phyloP scores from a whole-genome alignment of 139 green algal genomes.

The Chlorella sp. region DNA sequence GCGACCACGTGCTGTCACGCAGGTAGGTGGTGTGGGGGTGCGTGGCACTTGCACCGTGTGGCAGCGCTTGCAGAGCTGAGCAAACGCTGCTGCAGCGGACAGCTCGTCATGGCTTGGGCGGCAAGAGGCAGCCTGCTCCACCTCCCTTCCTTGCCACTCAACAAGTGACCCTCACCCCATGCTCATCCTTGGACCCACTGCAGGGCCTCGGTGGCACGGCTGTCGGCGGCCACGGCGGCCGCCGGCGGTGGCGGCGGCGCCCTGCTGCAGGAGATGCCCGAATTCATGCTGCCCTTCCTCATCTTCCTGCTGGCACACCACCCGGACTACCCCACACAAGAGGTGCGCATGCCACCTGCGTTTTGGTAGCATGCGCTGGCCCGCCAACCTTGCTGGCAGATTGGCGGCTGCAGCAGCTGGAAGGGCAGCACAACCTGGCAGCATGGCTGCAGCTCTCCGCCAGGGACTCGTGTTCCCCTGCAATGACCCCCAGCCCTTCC shows the following conservation, averaged over 20 bases:
- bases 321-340: slow-evolving; percentile 75
- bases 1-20: neutral
- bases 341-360: slow-evolving; percentile 24
- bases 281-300: slow-evolving; percentile 82
- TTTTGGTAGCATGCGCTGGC: neutral
- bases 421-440: slow-evolving; percentile 2
- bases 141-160: neutral
- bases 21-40: slow-evolving; percentile 20
- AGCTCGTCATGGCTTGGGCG: neutral
- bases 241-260: slow-evolving; percentile 45
- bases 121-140: no score
- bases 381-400: no score
- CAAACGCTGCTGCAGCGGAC: no score
- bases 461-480: no score
- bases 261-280: slow-evolving; percentile 71
- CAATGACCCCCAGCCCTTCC: no score
- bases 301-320: slow-evolving; percentile 86
- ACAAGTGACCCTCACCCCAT: neutral
- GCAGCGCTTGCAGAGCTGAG: no score
- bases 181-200: neutral
- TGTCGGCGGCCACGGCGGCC: slow-evolving; percentile 30
- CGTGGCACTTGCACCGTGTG: neutral
- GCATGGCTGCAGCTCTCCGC: neutral
- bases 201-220: slow-evolving; percentile 20
- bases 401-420: no score